phyloP scores from a whole-genome alignment of 2,329 filamentous ascomycete genomes.

The Aureobasidium sp. region DNA sequence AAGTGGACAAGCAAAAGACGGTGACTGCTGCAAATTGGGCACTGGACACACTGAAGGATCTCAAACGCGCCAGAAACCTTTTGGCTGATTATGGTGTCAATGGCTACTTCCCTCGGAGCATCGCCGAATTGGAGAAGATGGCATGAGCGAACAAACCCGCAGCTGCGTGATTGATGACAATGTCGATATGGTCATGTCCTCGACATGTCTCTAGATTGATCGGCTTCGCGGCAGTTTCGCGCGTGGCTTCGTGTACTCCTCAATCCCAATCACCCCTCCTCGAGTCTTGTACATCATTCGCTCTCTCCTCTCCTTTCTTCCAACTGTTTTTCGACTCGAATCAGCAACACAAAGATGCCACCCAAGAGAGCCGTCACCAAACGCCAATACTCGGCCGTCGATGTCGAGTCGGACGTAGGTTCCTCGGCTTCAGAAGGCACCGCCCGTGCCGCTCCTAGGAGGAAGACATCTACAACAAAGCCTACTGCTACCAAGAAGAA shows the following conservation, averaged over 20 bases:
- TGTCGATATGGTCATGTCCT: too few species aligned
- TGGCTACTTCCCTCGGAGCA: too few species aligned
- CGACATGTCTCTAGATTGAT: too few species aligned
- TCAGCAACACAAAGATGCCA: neutral
- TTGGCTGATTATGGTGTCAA: too few species aligned
- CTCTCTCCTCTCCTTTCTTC: too few species aligned
- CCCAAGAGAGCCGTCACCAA: neutral
- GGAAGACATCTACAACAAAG: neutral
- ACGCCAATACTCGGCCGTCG: neutral
- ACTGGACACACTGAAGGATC: too few species aligned
- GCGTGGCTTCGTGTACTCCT: neutral
- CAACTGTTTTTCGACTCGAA: neutral
- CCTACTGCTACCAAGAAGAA: neutral
- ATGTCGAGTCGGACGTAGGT: neutral
- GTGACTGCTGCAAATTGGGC: too few species aligned
- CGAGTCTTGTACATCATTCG: neutral
- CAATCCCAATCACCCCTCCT: neutral
- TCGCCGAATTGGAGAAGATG: too few species aligned
- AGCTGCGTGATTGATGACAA: too few species aligned
- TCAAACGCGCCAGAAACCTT: too few species aligned
- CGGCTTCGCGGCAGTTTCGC: neutral
- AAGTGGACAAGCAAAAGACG: too few species aligned
- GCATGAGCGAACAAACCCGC: too few species aligned
- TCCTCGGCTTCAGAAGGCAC: neutral
- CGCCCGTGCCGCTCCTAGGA: neutral